phyloP scores from a whole-genome alignment of 129 eudicot species.

The Saussurea involucrata region DNA sequence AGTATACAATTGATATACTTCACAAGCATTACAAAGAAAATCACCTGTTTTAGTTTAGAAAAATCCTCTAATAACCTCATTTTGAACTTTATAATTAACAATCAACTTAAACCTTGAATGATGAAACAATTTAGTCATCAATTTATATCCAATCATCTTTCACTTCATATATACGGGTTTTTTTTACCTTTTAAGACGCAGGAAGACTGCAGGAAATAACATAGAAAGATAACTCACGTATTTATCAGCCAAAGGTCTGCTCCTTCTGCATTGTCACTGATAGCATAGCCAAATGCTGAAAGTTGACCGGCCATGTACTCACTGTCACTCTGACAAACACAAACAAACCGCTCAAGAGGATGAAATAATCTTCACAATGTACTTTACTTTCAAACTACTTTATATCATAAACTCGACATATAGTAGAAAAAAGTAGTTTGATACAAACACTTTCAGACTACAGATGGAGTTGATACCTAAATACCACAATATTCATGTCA shows the following conservation, averaged over 20 bases:
- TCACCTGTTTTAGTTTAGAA: too few relatives aligned
- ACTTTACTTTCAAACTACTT: background rate
- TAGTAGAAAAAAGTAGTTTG: background rate
- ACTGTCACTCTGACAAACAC: slow-evolving; percentile 78
- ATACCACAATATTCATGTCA: background rate
- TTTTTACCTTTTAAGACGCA: background rate
- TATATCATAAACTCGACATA: background rate
- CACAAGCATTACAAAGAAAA: too few relatives aligned
- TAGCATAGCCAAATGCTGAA: slow-evolving; percentile 81
- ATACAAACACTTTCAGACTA: background rate
- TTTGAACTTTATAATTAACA: too few relatives aligned
- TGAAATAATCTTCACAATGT: background rate
- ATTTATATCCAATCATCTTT: too few relatives aligned
- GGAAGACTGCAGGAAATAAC: background rate
- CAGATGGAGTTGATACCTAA: background rate
- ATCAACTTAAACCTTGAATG: too few relatives aligned
- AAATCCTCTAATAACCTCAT: too few relatives aligned
- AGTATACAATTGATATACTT: too few relatives aligned
- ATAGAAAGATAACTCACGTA: slow-evolving; percentile 53
- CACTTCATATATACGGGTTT: background rate
- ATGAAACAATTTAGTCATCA: too few relatives aligned
- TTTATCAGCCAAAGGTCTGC: slow-evolving; percentile 95
- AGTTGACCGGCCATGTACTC: slow-evolving; percentile 99
- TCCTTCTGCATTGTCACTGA: slow-evolving; percentile 79
- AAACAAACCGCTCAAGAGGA: slow-evolving; percentile 13